Conservation (phyloP, 2,329 filamentous ascomycete species). For the Cladosporium oxysporum region DNA sequence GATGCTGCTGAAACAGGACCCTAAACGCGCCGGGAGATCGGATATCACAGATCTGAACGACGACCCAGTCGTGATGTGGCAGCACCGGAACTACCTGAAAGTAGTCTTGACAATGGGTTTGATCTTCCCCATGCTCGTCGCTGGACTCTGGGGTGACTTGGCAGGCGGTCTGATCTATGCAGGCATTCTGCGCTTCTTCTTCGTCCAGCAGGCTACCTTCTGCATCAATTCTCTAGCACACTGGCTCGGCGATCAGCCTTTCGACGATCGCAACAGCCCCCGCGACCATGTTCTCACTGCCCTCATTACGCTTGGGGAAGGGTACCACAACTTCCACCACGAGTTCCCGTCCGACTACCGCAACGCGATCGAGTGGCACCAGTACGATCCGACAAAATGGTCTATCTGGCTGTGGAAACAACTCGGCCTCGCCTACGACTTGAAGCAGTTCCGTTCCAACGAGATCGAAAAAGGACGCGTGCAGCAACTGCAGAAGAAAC, state of each 20-base stretch:
- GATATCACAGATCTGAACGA: slow-evolving; percentile 83
- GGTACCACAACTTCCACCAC: slow-evolving; percentile 91
- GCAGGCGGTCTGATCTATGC: slow-evolving; percentile 76
- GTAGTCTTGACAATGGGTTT: slow-evolving; percentile 72
- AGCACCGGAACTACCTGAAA: slow-evolving; percentile 80
- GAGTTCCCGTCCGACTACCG: slow-evolving; percentile 88
- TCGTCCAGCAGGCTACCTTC: slow-evolving; percentile 85
- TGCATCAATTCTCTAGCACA: slow-evolving; percentile 85
- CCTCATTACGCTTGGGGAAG: slow-evolving; percentile 76
- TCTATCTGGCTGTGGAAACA: slow-evolving; percentile 78
- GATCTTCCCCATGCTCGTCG: slow-evolving; percentile 69
- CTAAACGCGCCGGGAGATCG: slow-evolving; percentile 77
- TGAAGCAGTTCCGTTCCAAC: slow-evolving; percentile 84
- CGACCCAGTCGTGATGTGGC: slow-evolving; percentile 77
- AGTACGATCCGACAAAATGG: slow-evolving; percentile 89
- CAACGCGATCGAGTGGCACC: slow-evolving; percentile 82
- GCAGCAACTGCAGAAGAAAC: slow-evolving; percentile 84
- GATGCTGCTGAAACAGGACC: slow-evolving; percentile 90
- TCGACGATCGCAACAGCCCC: slow-evolving; percentile 84
- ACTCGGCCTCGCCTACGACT: slow-evolving; percentile 74
- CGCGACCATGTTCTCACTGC: slow-evolving; percentile 82
- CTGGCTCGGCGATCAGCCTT: slow-evolving; percentile 84
- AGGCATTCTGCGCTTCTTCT: slow-evolving; percentile 78
- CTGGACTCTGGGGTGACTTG: slow-evolving; percentile 78
- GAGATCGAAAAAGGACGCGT: slow-evolving; percentile 86